phyloP scores from a whole-genome alignment of 805 yeast genomes.

The Nakazawaea ambrosiae region DNA sequence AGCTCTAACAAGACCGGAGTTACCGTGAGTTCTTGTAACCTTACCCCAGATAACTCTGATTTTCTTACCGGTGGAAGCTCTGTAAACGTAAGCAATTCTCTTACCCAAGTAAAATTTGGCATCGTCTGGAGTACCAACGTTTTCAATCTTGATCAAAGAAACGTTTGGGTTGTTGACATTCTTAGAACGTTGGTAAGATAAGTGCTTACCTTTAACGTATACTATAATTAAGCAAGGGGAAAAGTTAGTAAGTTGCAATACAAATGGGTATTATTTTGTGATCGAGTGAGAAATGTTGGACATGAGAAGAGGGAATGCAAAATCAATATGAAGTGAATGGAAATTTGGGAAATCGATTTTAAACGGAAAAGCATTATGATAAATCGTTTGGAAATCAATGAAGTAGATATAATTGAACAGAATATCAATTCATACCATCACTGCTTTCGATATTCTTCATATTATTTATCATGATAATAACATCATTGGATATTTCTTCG shows the following conservation, averaged over 20 bases:
- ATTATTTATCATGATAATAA: too few species aligned
- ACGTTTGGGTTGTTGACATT: conserved; percentile 96
- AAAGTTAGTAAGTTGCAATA: neutral
- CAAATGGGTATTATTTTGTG: neutral
- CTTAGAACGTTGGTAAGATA: conserved; percentile 99
- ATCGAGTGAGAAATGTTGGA: too few species aligned
- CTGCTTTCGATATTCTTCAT: too few species aligned
- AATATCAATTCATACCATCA: too few species aligned
- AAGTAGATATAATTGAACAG: too few species aligned
- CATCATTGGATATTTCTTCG: too few species aligned
- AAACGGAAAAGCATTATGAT: too few species aligned
- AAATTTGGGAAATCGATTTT: too few species aligned
- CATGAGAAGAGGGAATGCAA: too few species aligned
- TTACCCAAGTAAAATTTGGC: conserved; percentile 99
- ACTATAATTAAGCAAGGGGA: conserved; percentile 35
- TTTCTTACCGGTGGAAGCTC: conserved; percentile 96
- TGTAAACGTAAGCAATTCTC: conserved; percentile 99
- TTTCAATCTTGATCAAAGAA: conserved; percentile 95
- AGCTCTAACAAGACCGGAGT: conserved; percentile 97
- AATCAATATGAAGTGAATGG: too few species aligned
- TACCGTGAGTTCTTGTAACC: conserved; percentile 98
- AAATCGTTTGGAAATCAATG: too few species aligned
- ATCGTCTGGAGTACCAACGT: conserved; percentile 85
- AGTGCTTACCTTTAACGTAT: conserved; percentile 99
- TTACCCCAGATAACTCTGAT: conserved; percentile 99